Percentiles rank a stretch among this genome's conserved stretches.
These are phyloP conservation scores for Nakazawaea molendinolei DNA, from an alignment of 805 yeast genomes.

Conservation along the genomic window DNA sequence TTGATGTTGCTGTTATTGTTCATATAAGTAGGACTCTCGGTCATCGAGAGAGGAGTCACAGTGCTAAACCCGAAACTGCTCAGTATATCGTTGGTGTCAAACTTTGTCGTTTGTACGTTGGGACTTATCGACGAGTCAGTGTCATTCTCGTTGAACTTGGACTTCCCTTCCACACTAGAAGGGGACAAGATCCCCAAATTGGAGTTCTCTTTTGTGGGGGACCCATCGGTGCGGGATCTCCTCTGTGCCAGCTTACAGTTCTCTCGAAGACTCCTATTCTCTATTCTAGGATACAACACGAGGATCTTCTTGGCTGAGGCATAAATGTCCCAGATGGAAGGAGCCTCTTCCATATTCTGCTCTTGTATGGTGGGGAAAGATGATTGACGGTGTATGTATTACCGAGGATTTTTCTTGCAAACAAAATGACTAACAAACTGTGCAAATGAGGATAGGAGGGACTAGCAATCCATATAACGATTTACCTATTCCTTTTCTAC, in stretches of 20 bases:
- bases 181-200: constrained; percentile 8
- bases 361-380: neutral
- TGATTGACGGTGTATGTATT: too few relatives aligned
- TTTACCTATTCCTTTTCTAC: too few relatives aligned
- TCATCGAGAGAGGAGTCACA: constrained; percentile 11
- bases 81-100: neutral
- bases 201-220: neutral
- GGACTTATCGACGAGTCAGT: neutral
- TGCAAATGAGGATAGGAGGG: too few relatives aligned
- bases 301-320: constrained; percentile 24
- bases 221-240: neutral
- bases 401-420: too few relatives aligned
- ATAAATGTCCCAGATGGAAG: constrained; percentile 30
- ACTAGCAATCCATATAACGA: too few relatives aligned
- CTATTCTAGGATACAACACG: constrained; percentile 27
- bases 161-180: constrained; percentile 7
- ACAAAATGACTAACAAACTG: too few relatives aligned
- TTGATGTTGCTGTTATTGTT: constrained; percentile 6
- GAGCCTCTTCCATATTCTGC: constrained; percentile 9
- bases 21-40: constrained; percentile 11
- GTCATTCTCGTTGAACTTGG: too few relatives aligned
- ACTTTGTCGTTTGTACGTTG: neutral
- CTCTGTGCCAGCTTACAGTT: constrained; percentile 20
- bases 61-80: neutral
- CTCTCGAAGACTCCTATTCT: constrained; percentile 24